Percentiles rank a stretch among this genome's conserved stretches.
Conservation (phyloP, 2,329 filamentous ascomycete genomes). For the Monascus ruber region DNA sequence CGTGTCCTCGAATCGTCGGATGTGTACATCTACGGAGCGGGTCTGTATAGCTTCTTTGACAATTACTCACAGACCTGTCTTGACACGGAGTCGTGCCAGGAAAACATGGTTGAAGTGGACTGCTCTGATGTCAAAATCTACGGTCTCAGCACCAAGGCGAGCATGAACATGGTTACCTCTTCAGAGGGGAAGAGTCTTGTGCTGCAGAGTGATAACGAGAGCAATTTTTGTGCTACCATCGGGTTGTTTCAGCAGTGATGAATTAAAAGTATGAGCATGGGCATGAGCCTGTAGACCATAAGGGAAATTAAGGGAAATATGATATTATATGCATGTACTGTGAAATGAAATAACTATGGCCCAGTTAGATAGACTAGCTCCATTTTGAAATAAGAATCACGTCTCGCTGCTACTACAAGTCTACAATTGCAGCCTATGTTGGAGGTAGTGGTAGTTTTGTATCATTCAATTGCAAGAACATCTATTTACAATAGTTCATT, state of each 20-base stretch:
- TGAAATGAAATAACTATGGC: no score
- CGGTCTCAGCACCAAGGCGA: slow-evolving; percentile 63
- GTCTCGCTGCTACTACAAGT: no score
- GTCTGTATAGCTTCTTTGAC: slow-evolving; percentile 73
- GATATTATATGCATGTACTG: no score
- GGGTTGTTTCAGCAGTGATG: slow-evolving; percentile 28
- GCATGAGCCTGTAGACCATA: no score
- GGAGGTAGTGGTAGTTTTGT: no score
- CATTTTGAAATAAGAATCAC: no score
- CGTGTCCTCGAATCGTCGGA: slow-evolving; percentile 57
- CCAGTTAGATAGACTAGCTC: no score
- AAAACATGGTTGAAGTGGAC: slow-evolving; percentile 65
- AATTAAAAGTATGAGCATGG: no score
- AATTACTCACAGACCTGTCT: slow-evolving; percentile 68
- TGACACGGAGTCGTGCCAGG: slow-evolving; percentile 56
- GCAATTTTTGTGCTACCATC: slow-evolving; percentile 34
- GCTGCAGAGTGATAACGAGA: slow-evolving; percentile 27
- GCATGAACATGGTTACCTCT: slow-evolving; percentile 58
- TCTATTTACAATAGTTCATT: no score
- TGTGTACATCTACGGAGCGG: slow-evolving; percentile 59
- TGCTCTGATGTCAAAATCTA: slow-evolving; percentile 53
- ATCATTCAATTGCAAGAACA: no score
- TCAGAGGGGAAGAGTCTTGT: slow-evolving; percentile 24
- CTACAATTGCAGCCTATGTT: no score
- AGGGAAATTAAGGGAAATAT: no score